Evolutionary conservation across 1,284 basidiomycete genomes (phyloP).

Genomic region (Malassezia psittaci): DNA sequence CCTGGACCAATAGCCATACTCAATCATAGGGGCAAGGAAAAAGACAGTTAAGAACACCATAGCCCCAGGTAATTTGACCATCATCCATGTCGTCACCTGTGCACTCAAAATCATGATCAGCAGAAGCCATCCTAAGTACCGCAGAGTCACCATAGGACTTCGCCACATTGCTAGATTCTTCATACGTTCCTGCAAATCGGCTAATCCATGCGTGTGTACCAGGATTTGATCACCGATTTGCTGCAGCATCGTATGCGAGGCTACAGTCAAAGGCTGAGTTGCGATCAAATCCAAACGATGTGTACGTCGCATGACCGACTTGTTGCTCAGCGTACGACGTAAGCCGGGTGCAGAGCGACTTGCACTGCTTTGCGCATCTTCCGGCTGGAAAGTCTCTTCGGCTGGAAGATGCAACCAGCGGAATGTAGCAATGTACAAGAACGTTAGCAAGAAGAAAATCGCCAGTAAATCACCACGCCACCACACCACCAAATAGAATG

Average conservation of each 20-base stretch:
- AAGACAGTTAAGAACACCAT: constrained; percentile 19
- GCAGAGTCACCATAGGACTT: constrained; percentile 17
- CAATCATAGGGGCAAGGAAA: constrained; percentile 21
- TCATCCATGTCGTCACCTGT: constrained; percentile 16
- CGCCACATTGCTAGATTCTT: constrained; percentile 26
- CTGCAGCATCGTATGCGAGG: constrained; percentile 6
- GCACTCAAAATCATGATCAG: constrained; percentile 14
- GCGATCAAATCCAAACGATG: background rate
- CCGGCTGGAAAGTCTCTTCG: constrained; percentile 1
- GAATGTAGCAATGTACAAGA: constrained; percentile 20
- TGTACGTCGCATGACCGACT: background rate
- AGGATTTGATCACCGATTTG: constrained; percentile 17
- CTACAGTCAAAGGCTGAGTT: constrained; percentile 3
- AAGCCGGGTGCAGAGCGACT: background rate
- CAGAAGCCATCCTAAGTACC: constrained; percentile 17
- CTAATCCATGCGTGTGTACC: constrained; percentile 13
- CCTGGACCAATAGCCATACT: constrained; percentile 17
- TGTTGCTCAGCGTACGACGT: background rate
- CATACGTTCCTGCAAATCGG: constrained; percentile 22
- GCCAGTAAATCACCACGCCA: constrained; percentile 22
- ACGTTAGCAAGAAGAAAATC: constrained; percentile 12
- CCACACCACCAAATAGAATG: constrained; percentile 20
- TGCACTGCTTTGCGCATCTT: background rate
- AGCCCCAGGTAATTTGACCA: constrained; percentile 16
- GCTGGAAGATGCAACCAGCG: constrained; percentile 9